Evolutionary conservation across 768 basidiomycete genomes (phyloP).

Genomic region (Collybiopsis luxurians): DNA sequence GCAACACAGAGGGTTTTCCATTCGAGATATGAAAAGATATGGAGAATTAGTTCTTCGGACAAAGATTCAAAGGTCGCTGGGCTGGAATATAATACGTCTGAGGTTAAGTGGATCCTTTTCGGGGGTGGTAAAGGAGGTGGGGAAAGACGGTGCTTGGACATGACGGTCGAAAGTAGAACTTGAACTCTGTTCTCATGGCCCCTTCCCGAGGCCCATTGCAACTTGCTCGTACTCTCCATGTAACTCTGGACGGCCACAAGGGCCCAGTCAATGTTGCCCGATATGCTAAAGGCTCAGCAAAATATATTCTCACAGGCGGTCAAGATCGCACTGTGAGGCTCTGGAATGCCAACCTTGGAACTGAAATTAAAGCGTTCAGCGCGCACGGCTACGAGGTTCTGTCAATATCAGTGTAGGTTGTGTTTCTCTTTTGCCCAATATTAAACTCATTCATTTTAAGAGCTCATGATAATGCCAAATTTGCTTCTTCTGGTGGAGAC

Average conservation of each 20-base stretch:
- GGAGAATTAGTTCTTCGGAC: conserved; percentile 75
- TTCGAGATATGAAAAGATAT: conserved; percentile 69
- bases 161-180: conserved; percentile 18
- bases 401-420: conserved; percentile 77
- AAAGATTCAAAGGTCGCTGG: conserved; percentile 50
- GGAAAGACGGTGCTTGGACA: conserved; percentile 54
- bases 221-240: conserved; percentile 60
- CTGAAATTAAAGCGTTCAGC: conserved; percentile 87
- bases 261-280: conserved; percentile 90
- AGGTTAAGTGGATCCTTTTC: conserved; percentile 48
- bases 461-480: conserved; percentile 90
- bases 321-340: conserved; percentile 87
- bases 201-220: conserved; percentile 51
- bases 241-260: conserved; percentile 63
- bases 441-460: conserved; percentile 32
- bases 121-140: conserved; percentile 48
- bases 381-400: conserved; percentile 97
- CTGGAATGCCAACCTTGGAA: conserved; percentile 85
- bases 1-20: conserved; percentile 65
- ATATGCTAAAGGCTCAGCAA: conserved; percentile 85
- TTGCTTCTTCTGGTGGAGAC: conserved; percentile 93
- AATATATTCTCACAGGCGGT: conserved; percentile 91
- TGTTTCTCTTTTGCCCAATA: neutral
- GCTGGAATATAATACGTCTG: conserved; percentile 6
- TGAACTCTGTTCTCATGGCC: conserved; percentile 35